Conservation (phyloP, 2,329 filamentous ascomycete species). For the Neofusicoccum laricinum region DNA sequence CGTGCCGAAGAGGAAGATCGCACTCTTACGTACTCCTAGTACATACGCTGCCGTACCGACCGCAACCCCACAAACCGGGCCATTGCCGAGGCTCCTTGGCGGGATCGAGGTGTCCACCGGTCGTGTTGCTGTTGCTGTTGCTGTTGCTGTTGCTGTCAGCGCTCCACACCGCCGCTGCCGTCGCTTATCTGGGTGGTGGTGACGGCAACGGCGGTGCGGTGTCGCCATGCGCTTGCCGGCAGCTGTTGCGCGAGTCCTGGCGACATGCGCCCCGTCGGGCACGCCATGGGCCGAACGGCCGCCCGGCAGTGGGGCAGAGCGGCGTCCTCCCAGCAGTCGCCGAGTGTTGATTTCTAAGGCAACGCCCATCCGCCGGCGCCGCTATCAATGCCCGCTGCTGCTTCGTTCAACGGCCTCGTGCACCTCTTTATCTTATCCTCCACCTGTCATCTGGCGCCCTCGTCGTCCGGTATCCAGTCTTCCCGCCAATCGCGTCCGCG, state of each 20-base stretch:
- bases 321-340: neutral
- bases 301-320: neutral
- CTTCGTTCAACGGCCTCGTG: neutral
- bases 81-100: neutral
- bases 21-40: no score
- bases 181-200: neutral
- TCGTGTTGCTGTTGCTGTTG: no score
- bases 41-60: no score
- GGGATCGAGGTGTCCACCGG: no score
- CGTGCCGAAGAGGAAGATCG: no score
- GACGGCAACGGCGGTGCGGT: neutral
- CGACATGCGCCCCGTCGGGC: neutral
- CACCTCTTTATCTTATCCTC: neutral
- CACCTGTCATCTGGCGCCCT: no score
- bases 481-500: no score
- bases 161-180: neutral
- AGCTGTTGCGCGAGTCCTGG: neutral
- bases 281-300: neutral
- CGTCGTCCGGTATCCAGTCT: no score
- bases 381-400: neutral
- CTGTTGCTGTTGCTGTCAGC: neutral
- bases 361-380: no score
- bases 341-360: neutral
- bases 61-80: neutral
- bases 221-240: no score